These are phyloP conservation scores for Pyrenula aspistea DNA, from an alignment of 495 filamentous ascomycete genomes.

Conservation along the genomic window DNA sequence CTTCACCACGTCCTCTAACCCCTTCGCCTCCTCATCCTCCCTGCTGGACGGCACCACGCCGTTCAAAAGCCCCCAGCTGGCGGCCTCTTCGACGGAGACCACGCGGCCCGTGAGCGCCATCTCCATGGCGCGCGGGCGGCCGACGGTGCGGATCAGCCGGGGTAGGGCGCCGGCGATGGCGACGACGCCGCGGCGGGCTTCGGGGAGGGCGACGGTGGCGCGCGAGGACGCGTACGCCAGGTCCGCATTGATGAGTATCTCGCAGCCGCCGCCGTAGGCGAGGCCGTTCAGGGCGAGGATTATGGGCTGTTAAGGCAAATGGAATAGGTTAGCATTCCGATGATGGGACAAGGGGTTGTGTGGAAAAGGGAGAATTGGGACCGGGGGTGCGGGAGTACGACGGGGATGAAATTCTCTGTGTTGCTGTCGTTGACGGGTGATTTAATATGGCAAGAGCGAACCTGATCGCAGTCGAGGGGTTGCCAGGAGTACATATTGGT, in stretches of 20 bases:
- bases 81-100: constrained; percentile 45
- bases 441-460: too few relatives aligned
- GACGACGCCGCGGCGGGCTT: constrained; percentile 58
- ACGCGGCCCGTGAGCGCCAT: constrained; percentile 53
- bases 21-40: constrained; percentile 30
- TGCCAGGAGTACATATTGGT: too few relatives aligned
- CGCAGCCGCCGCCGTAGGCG: constrained; percentile 63
- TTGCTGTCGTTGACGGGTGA: too few relatives aligned
- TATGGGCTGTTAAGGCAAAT: too few relatives aligned
- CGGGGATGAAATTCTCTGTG: too few relatives aligned
- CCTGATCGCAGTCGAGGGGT: too few relatives aligned
- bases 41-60: constrained; percentile 39
- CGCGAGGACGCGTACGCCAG: constrained; percentile 44
- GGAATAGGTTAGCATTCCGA: too few relatives aligned
- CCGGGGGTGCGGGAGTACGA: too few relatives aligned
- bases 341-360: too few relatives aligned
- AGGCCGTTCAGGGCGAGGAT: constrained; percentile 68
- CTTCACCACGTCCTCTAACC: constrained; percentile 35
- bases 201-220: constrained; percentile 52
- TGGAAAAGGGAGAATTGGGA: too few relatives aligned
- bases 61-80: constrained; percentile 61
- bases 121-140: constrained; percentile 58
- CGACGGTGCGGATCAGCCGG: constrained; percentile 54
- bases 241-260: constrained; percentile 62
- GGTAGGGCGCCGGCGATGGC: constrained; percentile 61